Percentiles rank a stretch among this genome's conserved stretches.
Conservation (phyloP, 805 yeast genomes). For the Pichia manshurica region DNA sequence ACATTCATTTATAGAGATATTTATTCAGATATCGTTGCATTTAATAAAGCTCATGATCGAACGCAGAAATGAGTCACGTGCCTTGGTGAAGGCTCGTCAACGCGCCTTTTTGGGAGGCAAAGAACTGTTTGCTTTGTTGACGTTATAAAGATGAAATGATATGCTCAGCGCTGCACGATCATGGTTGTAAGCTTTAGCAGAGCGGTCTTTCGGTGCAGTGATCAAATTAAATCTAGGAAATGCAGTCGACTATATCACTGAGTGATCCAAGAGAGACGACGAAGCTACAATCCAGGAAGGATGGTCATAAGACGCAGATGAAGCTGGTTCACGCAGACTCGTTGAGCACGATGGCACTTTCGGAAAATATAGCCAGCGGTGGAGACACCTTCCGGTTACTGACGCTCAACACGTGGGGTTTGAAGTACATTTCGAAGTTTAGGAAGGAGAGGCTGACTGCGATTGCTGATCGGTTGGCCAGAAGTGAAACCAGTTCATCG, state of each 20-base stretch:
- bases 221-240: background rate
- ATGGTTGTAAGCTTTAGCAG: too few relatives aligned
- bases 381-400: constrained; percentile 40
- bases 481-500: background rate
- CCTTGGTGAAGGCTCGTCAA: too few relatives aligned
- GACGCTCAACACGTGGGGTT: constrained; percentile 85
- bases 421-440: constrained; percentile 72
- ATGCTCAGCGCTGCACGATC: too few relatives aligned
- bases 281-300: background rate
- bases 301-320: background rate
- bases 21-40: too few relatives aligned
- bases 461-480: constrained; percentile 61
- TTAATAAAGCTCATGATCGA: too few relatives aligned
- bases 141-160: too few relatives aligned
- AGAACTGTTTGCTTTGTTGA: too few relatives aligned
- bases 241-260: constrained; percentile 6
- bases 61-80: too few relatives aligned
- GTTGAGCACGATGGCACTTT: background rate
- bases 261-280: background rate
- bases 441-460: constrained; percentile 62
- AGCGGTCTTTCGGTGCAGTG: too few relatives aligned
- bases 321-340: background rate
- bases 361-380: background rate
- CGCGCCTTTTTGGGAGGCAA: too few relatives aligned
- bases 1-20: too few relatives aligned